Conservation (phyloP, 805 yeast species). For the Myxozyma neotropica region DNA sequence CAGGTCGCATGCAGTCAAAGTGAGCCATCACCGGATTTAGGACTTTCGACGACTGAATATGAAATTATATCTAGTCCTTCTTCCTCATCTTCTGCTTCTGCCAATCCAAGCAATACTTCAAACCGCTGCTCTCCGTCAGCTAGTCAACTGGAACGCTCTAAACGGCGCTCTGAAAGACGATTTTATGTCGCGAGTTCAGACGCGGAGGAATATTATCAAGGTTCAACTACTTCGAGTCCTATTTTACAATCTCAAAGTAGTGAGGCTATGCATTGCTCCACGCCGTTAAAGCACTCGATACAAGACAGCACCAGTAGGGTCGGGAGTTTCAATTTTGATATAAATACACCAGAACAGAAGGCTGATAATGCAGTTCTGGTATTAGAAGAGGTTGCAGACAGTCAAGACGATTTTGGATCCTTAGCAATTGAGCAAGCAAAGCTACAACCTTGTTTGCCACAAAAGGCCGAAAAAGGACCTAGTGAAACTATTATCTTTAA, state of each 20-base stretch:
- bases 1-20: neutral
- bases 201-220: constrained; percentile 16
- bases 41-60: too few relatives aligned
- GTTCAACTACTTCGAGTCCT: constrained; percentile 2
- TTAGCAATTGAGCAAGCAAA: neutral
- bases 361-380: neutral
- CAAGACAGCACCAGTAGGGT: too few relatives aligned
- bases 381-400: neutral
- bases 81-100: too few relatives aligned
- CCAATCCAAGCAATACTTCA: too few relatives aligned
- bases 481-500: constrained; percentile 1
- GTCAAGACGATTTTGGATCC: neutral
- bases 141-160: too few relatives aligned
- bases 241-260: neutral
- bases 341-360: neutral
- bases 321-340: too few relatives aligned
- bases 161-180: neutral
- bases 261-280: neutral
- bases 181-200: constrained; percentile 12
- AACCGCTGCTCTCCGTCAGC: too few relatives aligned
- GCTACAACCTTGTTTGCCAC: neutral
- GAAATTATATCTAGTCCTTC: too few relatives aligned
- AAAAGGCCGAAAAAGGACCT: neutral
- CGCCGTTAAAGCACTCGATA: too few relatives aligned
- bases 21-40: too few relatives aligned